Percentiles rank a stretch among this genome's conserved stretches.
These are phyloP conservation scores for Hypoxylon sp. DNA, from an alignment of 2,329 filamentous ascomycete species.

Conservation along the genomic window DNA sequence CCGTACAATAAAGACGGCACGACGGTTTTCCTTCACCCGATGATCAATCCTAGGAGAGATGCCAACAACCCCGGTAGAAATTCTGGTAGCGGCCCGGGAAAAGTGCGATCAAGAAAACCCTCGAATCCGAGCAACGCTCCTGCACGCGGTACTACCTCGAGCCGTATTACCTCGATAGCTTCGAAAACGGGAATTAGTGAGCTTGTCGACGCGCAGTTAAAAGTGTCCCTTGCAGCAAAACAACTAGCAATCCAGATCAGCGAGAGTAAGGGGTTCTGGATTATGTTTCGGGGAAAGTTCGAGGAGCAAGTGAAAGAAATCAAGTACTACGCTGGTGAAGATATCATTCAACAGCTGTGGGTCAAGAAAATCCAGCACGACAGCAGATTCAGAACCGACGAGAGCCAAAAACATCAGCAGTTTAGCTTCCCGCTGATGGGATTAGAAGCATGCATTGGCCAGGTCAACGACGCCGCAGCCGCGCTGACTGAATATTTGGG, in stretches of 20 bases:
- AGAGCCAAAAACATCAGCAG: slow-evolving; percentile 36
- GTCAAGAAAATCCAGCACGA: slow-evolving; percentile 42
- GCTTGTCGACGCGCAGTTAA: slow-evolving; percentile 41
- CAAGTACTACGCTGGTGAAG: slow-evolving; percentile 39
- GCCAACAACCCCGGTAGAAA: slow-evolving; percentile 9
- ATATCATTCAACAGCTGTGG: slow-evolving; percentile 48
- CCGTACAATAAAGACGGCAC: slow-evolving; percentile 17
- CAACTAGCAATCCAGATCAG: slow-evolving; percentile 44
- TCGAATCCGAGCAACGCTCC: too few relatives aligned
- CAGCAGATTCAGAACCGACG: slow-evolving; percentile 29
- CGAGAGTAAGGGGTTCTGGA: slow-evolving; percentile 44
- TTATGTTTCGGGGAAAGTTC: slow-evolving; percentile 42
- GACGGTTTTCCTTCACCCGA: slow-evolving; percentile 27
- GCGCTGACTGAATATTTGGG: slow-evolving; percentile 23
- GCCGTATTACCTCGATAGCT: not conserved
- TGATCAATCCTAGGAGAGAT: slow-evolving; percentile 3
- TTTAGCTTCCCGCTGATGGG: slow-evolving; percentile 45
- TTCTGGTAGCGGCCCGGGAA: not conserved
- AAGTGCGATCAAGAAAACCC: not conserved
- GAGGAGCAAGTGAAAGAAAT: slow-evolving; percentile 43
- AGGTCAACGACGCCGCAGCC: slow-evolving; percentile 41
- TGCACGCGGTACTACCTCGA: not conserved
- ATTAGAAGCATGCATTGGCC: slow-evolving; percentile 43
- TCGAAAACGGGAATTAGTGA: not conserved
- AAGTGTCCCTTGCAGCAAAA: slow-evolving; percentile 45